Base-by-base conservation (phyloP, 257 asterid genomes). In the Cordia subcordata region DNA sequence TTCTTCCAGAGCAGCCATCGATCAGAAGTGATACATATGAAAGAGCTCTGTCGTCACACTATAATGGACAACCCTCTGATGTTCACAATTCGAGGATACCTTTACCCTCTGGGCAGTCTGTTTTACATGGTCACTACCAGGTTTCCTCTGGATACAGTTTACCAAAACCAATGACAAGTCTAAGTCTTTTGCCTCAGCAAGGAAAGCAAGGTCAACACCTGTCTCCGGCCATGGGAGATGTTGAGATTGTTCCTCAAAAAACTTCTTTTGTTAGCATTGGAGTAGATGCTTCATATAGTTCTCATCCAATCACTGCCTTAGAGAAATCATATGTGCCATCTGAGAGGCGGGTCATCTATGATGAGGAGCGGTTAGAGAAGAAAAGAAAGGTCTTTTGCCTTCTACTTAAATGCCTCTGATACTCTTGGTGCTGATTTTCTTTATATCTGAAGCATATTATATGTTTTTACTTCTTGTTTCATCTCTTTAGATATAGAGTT, bases 1-100 rank as follows among this genome's bases (percentile, higher is more conserved):
- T 88, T 80, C 86, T 88, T 60, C 95, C 96, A 10, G 94, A 88
- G 77, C 85, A 85, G 61, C 88, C 96, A 58, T 76, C 85, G 53
- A 66, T 69, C 40, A 79, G 88, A 73, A 83, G 64, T 17, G 87
- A 79, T 68, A 66, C 75, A 21, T 73, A 72, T 54, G 94, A 83
- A 53, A 70, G 75, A 65, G 52, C 66, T 47, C 64, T 61, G 55
- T 64, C 88, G 16, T 66, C 79, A 44, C 86, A 78, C 57, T 73
- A 62, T 70, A 74, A 83, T 72, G 71, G 81, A 65, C 80, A 84
- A 23, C 75, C 93, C 15, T 40, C 68, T 68, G 96, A 87, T 65
- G 62, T 64, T 69, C 78, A 55, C 66, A 77, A 68, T 64, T 71
- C 81, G 62, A 82, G 84, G 55, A 47, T 79, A 67, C 72, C 85